Conservation (phyloP, 2,329 filamentous ascomycete species). For the Ophiosphaerella korrae region DNA sequence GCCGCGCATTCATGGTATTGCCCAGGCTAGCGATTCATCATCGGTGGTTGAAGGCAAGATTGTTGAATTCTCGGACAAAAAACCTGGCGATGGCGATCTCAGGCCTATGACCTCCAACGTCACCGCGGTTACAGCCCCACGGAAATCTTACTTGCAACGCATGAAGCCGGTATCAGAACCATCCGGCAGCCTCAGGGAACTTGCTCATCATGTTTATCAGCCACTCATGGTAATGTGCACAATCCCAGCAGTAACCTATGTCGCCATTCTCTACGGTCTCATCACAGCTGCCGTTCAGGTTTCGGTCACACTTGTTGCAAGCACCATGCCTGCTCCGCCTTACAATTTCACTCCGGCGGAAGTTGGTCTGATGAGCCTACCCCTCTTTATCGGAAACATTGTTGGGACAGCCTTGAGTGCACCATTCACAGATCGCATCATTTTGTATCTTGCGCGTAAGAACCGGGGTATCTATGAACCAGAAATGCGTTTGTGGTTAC, state of each 20-base stretch:
- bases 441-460: conserved; percentile 49
- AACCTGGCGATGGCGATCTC: conserved; percentile 4
- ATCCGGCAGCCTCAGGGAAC: conserved; percentile 13
- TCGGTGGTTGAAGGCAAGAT: neutral
- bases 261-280: conserved; percentile 39
- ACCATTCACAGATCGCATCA: conserved; percentile 38
- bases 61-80: neutral
- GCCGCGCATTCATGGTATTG: conserved; percentile 12
- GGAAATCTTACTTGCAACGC: conserved; percentile 6
- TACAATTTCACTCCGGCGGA: conserved; percentile 48
- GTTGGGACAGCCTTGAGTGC: conserved; percentile 40
- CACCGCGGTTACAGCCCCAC: neutral
- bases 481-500: conserved; percentile 52
- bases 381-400: conserved; percentile 44
- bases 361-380: conserved; percentile 49
- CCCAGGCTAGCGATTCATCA: conserved; percentile 1
- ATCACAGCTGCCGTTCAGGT: neutral
- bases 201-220: conserved; percentile 44
- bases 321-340: neutral
- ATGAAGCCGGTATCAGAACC: conserved; percentile 23
- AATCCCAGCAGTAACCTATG: conserved; percentile 49
- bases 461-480: conserved; percentile 59
- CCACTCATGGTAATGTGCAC: conserved; percentile 45
- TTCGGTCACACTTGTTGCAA: neutral
- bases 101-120: conserved; percentile 5